Percentiles rank a stretch among this genome's conserved stretches.
Conservation (phyloP, 352 stramenopile species). For the Thraustochytrium striatum region DNA sequence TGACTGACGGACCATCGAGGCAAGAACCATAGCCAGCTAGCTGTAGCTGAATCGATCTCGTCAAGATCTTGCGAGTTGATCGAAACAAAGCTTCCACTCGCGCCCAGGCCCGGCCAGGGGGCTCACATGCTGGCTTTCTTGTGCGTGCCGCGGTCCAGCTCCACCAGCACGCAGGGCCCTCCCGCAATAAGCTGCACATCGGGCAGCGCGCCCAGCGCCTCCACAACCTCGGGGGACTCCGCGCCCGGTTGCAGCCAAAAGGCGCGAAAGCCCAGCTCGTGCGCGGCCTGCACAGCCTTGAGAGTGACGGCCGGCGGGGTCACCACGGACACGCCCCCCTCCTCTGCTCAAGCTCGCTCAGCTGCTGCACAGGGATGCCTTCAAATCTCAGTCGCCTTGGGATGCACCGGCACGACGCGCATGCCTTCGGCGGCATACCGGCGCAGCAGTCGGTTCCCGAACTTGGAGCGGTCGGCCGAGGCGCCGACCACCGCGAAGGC, state of each 20-base stretch:
- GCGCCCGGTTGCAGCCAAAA: slow-evolving; percentile 46
- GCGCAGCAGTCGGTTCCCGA: slow-evolving; percentile 40
- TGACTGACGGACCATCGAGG: too few species aligned
- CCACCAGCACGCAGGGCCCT: slow-evolving; percentile 40
- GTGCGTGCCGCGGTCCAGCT: slow-evolving; percentile 10
- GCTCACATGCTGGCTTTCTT: slow-evolving; percentile 41
- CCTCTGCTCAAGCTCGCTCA: slow-evolving; percentile 12
- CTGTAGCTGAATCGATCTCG: too few species aligned
- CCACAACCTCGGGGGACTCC: slow-evolving; percentile 2
- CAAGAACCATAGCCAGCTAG: too few species aligned
- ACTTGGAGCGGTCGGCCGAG: slow-evolving; percentile 38
- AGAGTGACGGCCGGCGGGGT: slow-evolving; percentile 9
- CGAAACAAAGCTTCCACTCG: too few species aligned
- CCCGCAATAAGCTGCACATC: slow-evolving; percentile 22
- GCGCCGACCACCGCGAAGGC: slow-evolving; percentile 43
- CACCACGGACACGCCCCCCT: slow-evolving; percentile 38
- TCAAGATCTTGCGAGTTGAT: too few species aligned
- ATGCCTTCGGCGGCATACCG: slow-evolving; percentile 15
- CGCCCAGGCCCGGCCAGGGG: too few species aligned
- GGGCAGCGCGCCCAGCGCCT: not conserved
- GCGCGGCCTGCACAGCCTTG: slow-evolving; percentile 33
- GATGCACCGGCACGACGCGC: slow-evolving; percentile 20
- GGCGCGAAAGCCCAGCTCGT: slow-evolving; percentile 23
- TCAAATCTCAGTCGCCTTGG: slow-evolving; percentile 27
- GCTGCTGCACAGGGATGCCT: slow-evolving; percentile 30